These are phyloP conservation scores for Candida piceae DNA, from an alignment of 805 yeast species.

Conservation along the genomic window DNA sequence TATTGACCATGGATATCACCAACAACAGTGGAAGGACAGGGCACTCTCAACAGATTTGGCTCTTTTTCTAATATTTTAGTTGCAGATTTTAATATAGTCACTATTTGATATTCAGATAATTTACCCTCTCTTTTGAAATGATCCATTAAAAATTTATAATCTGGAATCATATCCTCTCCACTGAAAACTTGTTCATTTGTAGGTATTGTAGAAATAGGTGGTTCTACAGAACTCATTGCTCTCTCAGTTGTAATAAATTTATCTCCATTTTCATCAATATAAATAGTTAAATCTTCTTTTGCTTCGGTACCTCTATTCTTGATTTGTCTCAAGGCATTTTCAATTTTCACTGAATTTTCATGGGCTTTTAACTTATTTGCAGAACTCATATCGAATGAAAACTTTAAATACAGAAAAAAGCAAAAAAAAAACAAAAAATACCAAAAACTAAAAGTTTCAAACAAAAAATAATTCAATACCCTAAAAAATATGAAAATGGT, in stretches of 20 bases:
- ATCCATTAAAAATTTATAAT: slow-evolving; percentile 61
- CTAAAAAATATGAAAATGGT: no score
- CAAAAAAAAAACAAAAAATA: no score
- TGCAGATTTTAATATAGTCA: slow-evolving; percentile 59
- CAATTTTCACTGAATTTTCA: slow-evolving; percentile 51
- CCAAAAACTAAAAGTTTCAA: no score
- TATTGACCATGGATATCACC: slow-evolving; percentile 98
- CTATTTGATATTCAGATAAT: slow-evolving; percentile 63
- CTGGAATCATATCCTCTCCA: slow-evolving; percentile 55
- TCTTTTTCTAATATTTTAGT: slow-evolving; percentile 59
- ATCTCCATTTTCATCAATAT: slow-evolving; percentile 43
- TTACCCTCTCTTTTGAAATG: slow-evolving; percentile 83
- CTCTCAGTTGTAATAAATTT: slow-evolving; percentile 49
- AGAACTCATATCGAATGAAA: not conserved
- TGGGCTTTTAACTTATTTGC: slow-evolving; percentile 21
- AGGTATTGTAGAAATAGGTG: slow-evolving; percentile 64
- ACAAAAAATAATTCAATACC: no score
- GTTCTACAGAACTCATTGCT: slow-evolving; percentile 48
- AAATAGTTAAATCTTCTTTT: slow-evolving; percentile 2
- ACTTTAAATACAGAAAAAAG: not conserved
- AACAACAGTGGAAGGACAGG: slow-evolving; percentile 91
- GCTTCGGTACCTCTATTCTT: slow-evolving; percentile 12
- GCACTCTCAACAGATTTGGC: slow-evolving; percentile 72
- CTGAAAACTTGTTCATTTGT: slow-evolving; percentile 68
- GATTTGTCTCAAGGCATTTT: slow-evolving; percentile 29